phyloP scores from a whole-genome alignment of 2,329 filamentous ascomycete genomes.

The Cladosporium halotolerans region DNA sequence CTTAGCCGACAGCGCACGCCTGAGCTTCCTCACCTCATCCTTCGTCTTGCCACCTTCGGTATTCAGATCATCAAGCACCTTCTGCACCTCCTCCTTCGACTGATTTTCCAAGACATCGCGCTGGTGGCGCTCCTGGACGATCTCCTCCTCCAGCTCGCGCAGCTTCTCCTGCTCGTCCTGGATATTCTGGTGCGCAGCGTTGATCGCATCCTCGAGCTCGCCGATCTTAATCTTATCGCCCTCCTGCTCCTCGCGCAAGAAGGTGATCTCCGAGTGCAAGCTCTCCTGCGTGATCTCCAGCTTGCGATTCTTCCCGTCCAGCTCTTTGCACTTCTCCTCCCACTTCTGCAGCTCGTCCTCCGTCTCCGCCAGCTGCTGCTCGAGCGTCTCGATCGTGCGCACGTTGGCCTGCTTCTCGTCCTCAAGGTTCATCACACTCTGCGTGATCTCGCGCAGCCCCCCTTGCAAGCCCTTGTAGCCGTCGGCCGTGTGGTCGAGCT shows the following conservation, averaged over 20 bases:
- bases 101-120: constrained; percentile 78
- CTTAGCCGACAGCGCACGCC: constrained; percentile 73
- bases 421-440: constrained; percentile 78
- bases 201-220: constrained; percentile 77
- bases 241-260: constrained; percentile 94
- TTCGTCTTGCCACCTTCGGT: constrained; percentile 72
- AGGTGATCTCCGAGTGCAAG: constrained; percentile 85
- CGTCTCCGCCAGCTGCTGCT: constrained; percentile 73
- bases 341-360: constrained; percentile 82
- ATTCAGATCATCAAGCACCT: constrained; percentile 88
- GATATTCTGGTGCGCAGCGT: constrained; percentile 70
- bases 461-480: constrained; percentile 87
- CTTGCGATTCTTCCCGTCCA: constrained; percentile 80
- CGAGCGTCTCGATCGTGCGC: constrained; percentile 72
- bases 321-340: constrained; percentile 75
- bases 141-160: constrained; percentile 51
- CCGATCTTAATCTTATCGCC: constrained; percentile 96
- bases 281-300: constrained; percentile 89
- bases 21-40: constrained; percentile 75
- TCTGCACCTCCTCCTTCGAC: constrained; percentile 92
- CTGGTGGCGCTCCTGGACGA: constrained; percentile 75
- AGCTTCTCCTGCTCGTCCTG: constrained; percentile 73
- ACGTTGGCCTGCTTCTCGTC: constrained; percentile 79
- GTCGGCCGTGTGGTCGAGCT: constrained; percentile 68
- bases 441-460: constrained; percentile 88